Evolutionary conservation across 768 basidiomycete genomes (phyloP).

Genomic region (Boletus huronensis): DNA sequence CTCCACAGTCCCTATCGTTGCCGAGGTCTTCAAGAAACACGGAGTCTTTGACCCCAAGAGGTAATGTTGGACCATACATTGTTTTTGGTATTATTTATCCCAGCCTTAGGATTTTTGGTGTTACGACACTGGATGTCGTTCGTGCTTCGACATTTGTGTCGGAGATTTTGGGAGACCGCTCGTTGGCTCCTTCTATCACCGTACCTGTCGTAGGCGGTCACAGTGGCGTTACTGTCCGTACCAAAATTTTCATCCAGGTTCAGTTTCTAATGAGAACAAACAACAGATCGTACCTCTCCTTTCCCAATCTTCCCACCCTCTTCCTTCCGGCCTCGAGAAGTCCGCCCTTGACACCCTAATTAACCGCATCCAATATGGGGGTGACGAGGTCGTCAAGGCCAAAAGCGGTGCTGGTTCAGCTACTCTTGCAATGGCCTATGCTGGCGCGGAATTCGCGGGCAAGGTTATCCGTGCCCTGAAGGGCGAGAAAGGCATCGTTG

Average conservation of each 20-base stretch:
- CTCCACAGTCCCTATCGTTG: constrained; percentile 97
- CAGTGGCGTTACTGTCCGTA: constrained; percentile 79
- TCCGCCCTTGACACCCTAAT: constrained; percentile 57
- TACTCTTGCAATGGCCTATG: constrained; percentile 95
- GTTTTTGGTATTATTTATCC: not conserved
- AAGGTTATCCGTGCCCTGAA: constrained; percentile 81
- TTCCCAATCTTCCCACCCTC: constrained; percentile 80
- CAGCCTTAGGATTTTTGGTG: constrained; percentile 80
- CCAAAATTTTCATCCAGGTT: not conserved
- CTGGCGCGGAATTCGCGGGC: constrained; percentile 84
- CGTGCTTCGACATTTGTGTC: constrained; percentile 96
- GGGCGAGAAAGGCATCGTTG: constrained; percentile 84
- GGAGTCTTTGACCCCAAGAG: constrained; percentile 89
- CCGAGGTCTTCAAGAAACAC: constrained; percentile 91
- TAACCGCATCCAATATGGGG: constrained; percentile 90
- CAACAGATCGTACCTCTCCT: constrained; percentile 86
- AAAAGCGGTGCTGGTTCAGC: constrained; percentile 91
- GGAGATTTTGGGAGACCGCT: constrained; percentile 64
- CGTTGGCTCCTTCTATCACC: constrained; percentile 55
- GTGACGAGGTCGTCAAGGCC: constrained; percentile 97
- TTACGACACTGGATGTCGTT: constrained; percentile 96
- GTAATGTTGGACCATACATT: constrained; percentile 38
- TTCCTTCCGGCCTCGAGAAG: constrained; percentile 54
- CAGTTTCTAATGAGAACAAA: constrained; percentile 7
- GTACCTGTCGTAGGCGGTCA: constrained; percentile 96